A percentile compares a stretch with the other conserved stretches of the same genome.
Conservation (phyloP, 2,329 filamentous ascomycete genomes). For the Fusarium tanahbumbuense region DNA sequence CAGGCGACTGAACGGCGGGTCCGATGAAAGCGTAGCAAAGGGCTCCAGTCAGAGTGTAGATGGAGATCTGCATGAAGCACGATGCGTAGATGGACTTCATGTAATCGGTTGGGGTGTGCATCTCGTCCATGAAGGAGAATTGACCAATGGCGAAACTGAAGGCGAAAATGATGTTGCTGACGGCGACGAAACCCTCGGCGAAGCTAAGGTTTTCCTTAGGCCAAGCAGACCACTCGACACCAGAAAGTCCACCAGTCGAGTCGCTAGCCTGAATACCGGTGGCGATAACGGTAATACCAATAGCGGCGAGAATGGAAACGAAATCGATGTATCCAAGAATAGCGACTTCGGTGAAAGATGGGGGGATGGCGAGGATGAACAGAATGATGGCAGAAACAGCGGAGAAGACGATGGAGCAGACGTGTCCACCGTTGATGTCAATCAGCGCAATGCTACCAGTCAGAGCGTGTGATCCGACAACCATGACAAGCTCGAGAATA, state of each 20-base stretch:
- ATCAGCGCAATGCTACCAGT: conserved; percentile 77
- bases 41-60: conserved; percentile 75
- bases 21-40: conserved; percentile 78
- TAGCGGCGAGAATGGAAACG: conserved; percentile 63
- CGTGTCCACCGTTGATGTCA: conserved; percentile 67
- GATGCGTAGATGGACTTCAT: conserved; percentile 70
- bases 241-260: conserved; percentile 47
- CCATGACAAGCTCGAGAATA: conserved; percentile 74
- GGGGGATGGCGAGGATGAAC: conserved; percentile 59
- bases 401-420: conserved; percentile 51
- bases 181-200: conserved; percentile 67
- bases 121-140: conserved; percentile 42
- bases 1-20: conserved; percentile 70
- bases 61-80: conserved; percentile 68
- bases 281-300: conserved; percentile 73
- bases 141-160: conserved; percentile 41
- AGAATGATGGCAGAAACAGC: conserved; percentile 60
- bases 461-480: conserved; percentile 77
- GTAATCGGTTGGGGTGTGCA: conserved; percentile 43
- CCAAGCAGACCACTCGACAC: conserved; percentile 58
- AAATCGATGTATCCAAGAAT: conserved; percentile 58
- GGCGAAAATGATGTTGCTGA: conserved; percentile 66
- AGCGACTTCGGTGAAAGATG: conserved; percentile 55
- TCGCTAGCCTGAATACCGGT: conserved; percentile 62
- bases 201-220: conserved; percentile 60